These are phyloP conservation scores for Termitomyces sp. DNA, from an alignment of 768 basidiomycete species.

Conservation along the genomic window DNA sequence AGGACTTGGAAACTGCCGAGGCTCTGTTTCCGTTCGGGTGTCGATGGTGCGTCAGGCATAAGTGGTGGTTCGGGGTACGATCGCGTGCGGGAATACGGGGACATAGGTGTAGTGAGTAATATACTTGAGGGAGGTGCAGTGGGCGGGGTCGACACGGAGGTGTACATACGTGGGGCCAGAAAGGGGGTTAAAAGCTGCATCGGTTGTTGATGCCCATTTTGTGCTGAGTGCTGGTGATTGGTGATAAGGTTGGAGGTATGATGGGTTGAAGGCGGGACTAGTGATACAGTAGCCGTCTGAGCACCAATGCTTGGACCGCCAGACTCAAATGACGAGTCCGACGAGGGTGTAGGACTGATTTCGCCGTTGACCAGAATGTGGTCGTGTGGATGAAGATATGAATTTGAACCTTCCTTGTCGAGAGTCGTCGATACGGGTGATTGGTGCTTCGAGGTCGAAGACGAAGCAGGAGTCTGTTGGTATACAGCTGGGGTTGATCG, in stretches of 20 bases:
- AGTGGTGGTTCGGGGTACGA: background rate
- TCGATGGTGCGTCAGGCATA: background rate
- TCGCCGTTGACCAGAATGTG: conserved; percentile 4
- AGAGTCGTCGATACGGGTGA: background rate
- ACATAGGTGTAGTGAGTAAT: background rate
- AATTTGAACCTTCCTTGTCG: background rate
- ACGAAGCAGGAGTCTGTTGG: background rate
- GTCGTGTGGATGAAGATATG: conserved; percentile 1
- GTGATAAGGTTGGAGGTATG: background rate
- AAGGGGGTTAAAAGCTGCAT: conserved; percentile 13
- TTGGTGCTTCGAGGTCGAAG: background rate
- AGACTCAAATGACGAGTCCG: conserved; percentile 8
- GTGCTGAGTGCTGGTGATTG: conserved; percentile 8
- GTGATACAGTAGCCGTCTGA: background rate
- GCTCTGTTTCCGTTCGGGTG: conserved; percentile 12
- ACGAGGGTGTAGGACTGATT: conserved; percentile 8
- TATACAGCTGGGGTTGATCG: conserved; percentile 1
- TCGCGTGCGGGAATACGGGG: background rate
- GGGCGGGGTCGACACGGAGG: conserved; percentile 11
- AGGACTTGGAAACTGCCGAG: conserved; percentile 3
- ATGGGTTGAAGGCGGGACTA: background rate
- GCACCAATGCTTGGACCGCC: background rate
- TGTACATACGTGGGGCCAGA: conserved; percentile 3
- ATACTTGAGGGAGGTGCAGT: background rate
- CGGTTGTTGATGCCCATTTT: conserved; percentile 1